phyloP scores from a whole-genome alignment of 345 rosid genomes.

The Combretum micranthum region DNA sequence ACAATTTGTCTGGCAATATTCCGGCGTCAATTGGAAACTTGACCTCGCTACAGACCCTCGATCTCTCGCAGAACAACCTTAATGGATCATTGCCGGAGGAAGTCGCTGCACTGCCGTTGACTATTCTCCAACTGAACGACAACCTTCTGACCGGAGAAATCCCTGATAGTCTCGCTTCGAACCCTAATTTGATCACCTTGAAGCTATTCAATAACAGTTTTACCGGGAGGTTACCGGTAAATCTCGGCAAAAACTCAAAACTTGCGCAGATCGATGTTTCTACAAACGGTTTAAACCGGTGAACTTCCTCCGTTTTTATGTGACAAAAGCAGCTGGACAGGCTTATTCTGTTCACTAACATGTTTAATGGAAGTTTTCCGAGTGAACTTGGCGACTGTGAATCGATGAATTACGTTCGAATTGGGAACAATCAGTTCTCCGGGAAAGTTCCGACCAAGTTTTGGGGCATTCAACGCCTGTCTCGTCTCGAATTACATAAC shows the following conservation, averaged over 20 bases:
- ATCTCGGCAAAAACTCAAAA: conserved; percentile 44
- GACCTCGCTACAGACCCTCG: conserved; percentile 30
- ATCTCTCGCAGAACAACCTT: conserved; percentile 60
- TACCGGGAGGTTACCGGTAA: conserved; percentile 42
- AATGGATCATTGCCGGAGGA: conserved; percentile 40
- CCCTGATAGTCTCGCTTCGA: conserved; percentile 38
- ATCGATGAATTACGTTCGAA: conserved; percentile 37
- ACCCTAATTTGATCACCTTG: conserved; percentile 35
- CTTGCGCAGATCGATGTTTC: conserved; percentile 60
- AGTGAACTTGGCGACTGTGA: conserved; percentile 45
- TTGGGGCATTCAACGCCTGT: conserved; percentile 41
- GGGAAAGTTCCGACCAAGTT: conserved; percentile 39
- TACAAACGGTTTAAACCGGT: conserved; percentile 41
- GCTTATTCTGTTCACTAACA: conserved; percentile 40
- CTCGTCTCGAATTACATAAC: conserved; percentile 31
- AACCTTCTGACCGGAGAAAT: conserved; percentile 49
- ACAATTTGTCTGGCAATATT: conserved; percentile 37
- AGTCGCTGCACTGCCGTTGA: conserved; percentile 35
- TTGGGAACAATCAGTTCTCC: conserved; percentile 37
- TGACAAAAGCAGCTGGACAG: conserved; percentile 26
- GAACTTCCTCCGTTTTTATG: conserved; percentile 58
- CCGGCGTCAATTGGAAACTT: conserved; percentile 49
- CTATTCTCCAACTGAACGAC: conserved; percentile 48
- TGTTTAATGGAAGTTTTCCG: conserved; percentile 42
- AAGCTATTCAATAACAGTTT: conserved; percentile 78